Base-by-base conservation (phyloP, 2,329 filamentous ascomycete species). In the Fusarium irregulare region DNA sequence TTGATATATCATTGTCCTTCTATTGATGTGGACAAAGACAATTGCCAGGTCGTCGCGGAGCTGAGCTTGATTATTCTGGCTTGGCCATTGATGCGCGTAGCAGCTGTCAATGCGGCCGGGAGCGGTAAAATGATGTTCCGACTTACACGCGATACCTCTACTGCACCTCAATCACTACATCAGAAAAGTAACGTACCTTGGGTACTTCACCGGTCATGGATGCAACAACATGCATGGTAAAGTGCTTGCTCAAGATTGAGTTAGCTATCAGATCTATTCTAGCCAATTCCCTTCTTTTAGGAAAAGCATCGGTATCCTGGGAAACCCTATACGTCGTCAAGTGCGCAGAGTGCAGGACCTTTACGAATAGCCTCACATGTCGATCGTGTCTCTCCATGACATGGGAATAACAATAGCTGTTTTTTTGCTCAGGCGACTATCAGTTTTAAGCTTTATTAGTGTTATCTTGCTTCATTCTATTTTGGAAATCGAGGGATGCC, bases 11-110 rank as follows among this genome's bases (percentile, higher is more conserved):
- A 66, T 71, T 63, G 71, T 73, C 60, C 49, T 47, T 61, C 53
- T 61, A 60, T 59, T 53, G 57, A 60, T 57, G 68, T 28, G 45
- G 64, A 69, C 66, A 75, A 75, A 71, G 73, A 73, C 50, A 68
- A 65, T 56, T 54, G 32, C 34, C 41, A 41, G 30, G 55, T 60
- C 50, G 71, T 73, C 73, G 66, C 73, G 73, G 68, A 66, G 64
- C 61, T 66, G 68, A 66, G 64, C 61, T 66, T 62, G 59, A 74
- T 66, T 62, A 63, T 66, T 67, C 51, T 60, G 50, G 49, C 44
- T 42, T 60, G 54, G 49, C 44, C 32, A 66, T 50, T 56, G 54
- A 68, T 71, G 66, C 61, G 70, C 68, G 68, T 62, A 56, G 64
- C 58, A 71, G 57, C 50, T 58, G 59, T 56, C 66, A 55, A 62